Conservation (phyloP, 768 basidiomycete genomes). For the Leccinum rimulosum region DNA sequence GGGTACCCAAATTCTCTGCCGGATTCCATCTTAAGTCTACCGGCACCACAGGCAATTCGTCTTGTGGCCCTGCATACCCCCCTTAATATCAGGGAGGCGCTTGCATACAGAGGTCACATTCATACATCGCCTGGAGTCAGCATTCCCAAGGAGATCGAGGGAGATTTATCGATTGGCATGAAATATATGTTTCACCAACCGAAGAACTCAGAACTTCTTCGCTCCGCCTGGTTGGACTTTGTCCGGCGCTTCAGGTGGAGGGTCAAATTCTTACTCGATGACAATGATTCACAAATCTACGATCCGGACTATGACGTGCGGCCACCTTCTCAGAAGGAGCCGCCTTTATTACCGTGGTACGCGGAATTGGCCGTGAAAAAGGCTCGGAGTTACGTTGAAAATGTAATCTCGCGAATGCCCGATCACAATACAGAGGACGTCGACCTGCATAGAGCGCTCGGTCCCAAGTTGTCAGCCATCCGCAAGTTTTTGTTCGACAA, state of each 20-base stretch:
- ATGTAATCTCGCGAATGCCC: not conserved
- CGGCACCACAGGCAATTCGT: not conserved
- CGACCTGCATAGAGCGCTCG: not conserved
- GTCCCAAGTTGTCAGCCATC: not conserved
- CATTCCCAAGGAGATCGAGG: not conserved
- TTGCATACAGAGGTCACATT: not conserved
- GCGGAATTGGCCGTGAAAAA: not conserved
- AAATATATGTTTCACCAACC: constrained; percentile 7
- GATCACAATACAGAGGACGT: not conserved
- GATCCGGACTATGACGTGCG: constrained; percentile 15
- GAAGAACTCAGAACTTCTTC: not conserved
- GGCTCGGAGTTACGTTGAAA: not conserved
- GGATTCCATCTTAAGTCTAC: accelerated
- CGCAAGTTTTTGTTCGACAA: not conserved
- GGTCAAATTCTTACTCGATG: not conserved
- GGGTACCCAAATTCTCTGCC: not conserved
- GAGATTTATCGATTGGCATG: not conserved
- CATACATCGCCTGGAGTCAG: not conserved
- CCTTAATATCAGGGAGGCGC: not conserved
- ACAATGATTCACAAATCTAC: not conserved
- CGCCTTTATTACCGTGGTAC: constrained; percentile 6
- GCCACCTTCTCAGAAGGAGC: not conserved
- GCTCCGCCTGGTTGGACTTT: constrained; percentile 6
- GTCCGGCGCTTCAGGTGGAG: constrained; percentile 1
- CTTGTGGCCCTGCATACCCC: not conserved